A percentile compares a stretch with the other conserved stretches of the same genome.
These are phyloP conservation scores for Neurospora crassa DNA, from an alignment of 2,329 filamentous ascomycete genomes.

Conservation along the genomic window DNA sequence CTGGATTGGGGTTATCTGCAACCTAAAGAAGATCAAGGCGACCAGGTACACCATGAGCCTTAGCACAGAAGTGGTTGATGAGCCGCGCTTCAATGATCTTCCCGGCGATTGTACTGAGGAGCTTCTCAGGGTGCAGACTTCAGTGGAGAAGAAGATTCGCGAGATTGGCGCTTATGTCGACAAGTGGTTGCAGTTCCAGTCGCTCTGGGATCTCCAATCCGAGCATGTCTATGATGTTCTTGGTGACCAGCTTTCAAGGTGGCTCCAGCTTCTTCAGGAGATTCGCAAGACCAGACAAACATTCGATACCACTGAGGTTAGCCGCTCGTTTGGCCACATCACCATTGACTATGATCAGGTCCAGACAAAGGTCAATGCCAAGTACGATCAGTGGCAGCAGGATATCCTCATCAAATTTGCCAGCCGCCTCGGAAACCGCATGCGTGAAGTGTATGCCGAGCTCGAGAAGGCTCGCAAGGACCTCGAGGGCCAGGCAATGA, in stretches of 20 bases:
- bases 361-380: slow-evolving; percentile 95
- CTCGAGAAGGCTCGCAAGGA: slow-evolving; percentile 85
- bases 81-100: slow-evolving; percentile 72
- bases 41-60: slow-evolving; percentile 88
- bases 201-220: slow-evolving; percentile 92
- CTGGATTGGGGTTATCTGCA: slow-evolving; percentile 89
- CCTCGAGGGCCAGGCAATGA: slow-evolving; percentile 82
- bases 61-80: slow-evolving; percentile 53
- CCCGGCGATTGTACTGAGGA: slow-evolving; percentile 74
- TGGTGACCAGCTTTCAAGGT: slow-evolving; percentile 82
- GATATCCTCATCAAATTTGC: slow-evolving; percentile 94
- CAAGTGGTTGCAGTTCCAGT: slow-evolving; percentile 98
- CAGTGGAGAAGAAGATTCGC: slow-evolving; percentile 72
- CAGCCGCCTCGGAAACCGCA: slow-evolving; percentile 73
- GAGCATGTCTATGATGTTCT: slow-evolving; percentile 91
- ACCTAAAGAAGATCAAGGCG: slow-evolving; percentile 87
- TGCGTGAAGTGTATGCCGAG: slow-evolving; percentile 86
- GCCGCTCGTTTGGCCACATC: slow-evolving; percentile 84
- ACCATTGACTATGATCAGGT: slow-evolving; percentile 98
- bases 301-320: slow-evolving; percentile 94
- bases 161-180: slow-evolving; percentile 82
- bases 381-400: slow-evolving; percentile 99
- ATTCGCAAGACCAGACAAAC: slow-evolving; percentile 92
- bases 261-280: slow-evolving; percentile 93
- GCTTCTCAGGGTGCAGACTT: slow-evolving; percentile 69